Base-by-base conservation (phyloP, 176 grass and related monocot species). In the Carex scoparia region DNA sequence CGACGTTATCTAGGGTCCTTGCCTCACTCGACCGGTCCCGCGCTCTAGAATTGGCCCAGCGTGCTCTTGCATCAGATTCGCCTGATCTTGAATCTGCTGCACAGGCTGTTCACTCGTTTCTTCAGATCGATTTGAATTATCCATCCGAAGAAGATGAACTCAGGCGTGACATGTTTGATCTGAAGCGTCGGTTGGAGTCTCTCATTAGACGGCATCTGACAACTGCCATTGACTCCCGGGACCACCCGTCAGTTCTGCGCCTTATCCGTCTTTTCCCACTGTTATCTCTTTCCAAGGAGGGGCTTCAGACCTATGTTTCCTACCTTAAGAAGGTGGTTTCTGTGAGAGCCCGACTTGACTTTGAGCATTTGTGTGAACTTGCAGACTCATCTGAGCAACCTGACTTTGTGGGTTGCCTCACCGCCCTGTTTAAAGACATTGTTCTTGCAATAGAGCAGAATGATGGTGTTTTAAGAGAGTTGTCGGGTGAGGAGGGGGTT, bases 371-470 rank as follows among this genome's bases (percentile, higher is more conserved):
- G 46, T 78, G 74, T 0, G 93, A 98, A 73, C 60, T 93, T 1
- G 84, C 88, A 0, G 88, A 86, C 15, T 59, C 86, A 8, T n/a
- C 92, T 13, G 85, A 86, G 54, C 89, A 82, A 37, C 86, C 91
- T 61, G 90, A 95, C 89, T 98, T 95, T 65, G 85, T 98, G 0
- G 93, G 89, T 64, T 92, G 91, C 85, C 93, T 98, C 86, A 91
- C 93, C 71, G 87, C 62, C 55, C 86, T 98, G 38, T 95, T 98
- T 60, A 95, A 93, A 86, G 95, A 98, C 84, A 98, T 93, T 66
- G 93, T 94, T 65, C 93, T 98, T 12, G 93, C 93, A 35, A 82
- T 98, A 28, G 88, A 95, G 80, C 91, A 98, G 84, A 98, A 98
- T 72, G 89, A 95, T 35, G 85, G 81, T 42, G 91, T 98, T 23